These are phyloP conservation scores for Cinnamomum chago DNA, from an alignment of 164 flowering plant genomes.

Conservation along the genomic window DNA sequence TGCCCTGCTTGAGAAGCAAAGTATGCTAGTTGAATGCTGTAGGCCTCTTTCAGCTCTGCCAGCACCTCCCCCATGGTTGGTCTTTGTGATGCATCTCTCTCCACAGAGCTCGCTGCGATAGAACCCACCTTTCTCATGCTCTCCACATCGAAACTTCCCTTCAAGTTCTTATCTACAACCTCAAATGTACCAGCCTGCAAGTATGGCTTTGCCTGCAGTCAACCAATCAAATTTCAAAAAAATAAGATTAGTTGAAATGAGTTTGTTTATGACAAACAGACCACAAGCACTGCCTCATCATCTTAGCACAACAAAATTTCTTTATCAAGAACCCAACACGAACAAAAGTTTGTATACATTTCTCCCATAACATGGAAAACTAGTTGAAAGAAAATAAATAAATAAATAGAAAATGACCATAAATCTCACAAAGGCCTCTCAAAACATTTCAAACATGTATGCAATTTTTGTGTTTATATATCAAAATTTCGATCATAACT, in stretches of 20 bases:
- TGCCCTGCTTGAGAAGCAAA: slow-evolving; percentile 40
- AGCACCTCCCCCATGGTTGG: slow-evolving; percentile 65
- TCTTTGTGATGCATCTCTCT: slow-evolving; percentile 74
- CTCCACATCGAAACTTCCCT: slow-evolving; percentile 54
- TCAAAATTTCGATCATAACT: no score
- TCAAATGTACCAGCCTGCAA: slow-evolving; percentile 85
- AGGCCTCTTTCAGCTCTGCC: slow-evolving; percentile 72
- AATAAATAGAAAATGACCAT: no score
- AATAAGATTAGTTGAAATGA: neutral
- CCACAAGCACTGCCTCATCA: neutral
- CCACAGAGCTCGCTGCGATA: slow-evolving; percentile 69
- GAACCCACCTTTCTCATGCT: slow-evolving; percentile 69
- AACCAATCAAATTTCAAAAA: neutral
- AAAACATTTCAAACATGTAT: no score
- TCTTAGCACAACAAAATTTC: no score
- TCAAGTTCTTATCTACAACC: slow-evolving; percentile 66
- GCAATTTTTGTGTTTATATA: no score
- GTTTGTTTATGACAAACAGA: no score
- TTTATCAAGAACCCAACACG: no score
- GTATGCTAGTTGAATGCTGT: slow-evolving; percentile 63
- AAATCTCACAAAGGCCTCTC: no score
- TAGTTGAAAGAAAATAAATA: no score
- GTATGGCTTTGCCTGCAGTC: slow-evolving; percentile 80
- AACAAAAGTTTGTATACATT: no score
- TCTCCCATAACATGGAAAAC: no score